Base-by-base conservation (phyloP, 257 asterid genomes). In the Cinchona pubescens region DNA sequence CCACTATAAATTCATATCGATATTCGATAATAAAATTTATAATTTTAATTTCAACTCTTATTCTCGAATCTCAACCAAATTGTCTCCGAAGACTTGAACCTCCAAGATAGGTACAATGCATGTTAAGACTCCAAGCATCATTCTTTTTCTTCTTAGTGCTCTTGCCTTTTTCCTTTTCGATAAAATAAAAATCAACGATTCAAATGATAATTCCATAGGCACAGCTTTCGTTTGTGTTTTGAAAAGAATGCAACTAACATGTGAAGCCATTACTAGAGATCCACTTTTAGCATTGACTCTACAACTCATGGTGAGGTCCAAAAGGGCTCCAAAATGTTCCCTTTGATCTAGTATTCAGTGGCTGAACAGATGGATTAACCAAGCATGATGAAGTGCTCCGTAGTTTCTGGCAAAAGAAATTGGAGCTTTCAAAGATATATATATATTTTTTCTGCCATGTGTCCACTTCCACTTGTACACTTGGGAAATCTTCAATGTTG, bases 201-300 rank as follows among this genome's bases (percentile, higher is more conserved):
- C 49, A 56, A 60, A 35, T 63, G 75, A 66, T 74, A 69, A 55
- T 25, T 74, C 30, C 42, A 13, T 13, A 1, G 21, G 18, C 64
- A 68, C 77, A 77, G 64, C 27, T 14, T 74, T 62, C 14, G 34
- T 12, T 62, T 0, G 64, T 74, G 40, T 35, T 62, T 32, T 43
- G 71, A 74, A 74, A 58, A 51, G 27, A 40, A 51, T 74, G 59
- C 35, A 42, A 61, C 1, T 32, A 67, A 53, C 62, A 77, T 76
- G 79, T 63, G 82, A 59, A 55, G 16, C 71, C 85, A 80, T 37
- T 67, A 72, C 55, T 45, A 68, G 77, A 62, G 75, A 85, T 77
- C 76, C 80, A 71, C 75, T 55, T 78, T 71, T 55, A 0, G 48
- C 45, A 59, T 83, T 82, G 80, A 76, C 88, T 68, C 42, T n/a